These are phyloP conservation scores for Chlorella sorokiniana DNA, from an alignment of 139 green algal genomes.

Conservation along the genomic window DNA sequence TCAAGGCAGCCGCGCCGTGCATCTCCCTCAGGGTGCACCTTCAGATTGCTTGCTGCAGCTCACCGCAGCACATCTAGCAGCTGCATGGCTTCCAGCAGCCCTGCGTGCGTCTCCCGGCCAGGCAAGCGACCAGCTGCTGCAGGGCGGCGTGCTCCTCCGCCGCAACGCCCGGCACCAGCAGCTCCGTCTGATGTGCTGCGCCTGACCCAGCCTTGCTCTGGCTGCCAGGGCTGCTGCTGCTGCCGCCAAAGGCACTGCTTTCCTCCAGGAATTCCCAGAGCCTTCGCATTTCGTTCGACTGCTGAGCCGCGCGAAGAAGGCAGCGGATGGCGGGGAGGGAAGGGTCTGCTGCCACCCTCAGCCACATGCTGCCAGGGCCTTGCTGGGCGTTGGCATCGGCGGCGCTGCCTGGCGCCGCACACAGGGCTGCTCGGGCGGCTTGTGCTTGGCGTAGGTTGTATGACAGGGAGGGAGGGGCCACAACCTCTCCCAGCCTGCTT, in stretches of 20 bases:
- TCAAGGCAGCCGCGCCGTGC: no score
- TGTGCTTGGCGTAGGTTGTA: constrained; percentile 17
- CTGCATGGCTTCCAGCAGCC: background rate
- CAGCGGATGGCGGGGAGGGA: background rate
- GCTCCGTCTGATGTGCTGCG: background rate
- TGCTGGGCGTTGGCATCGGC: background rate
- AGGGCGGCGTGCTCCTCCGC: background rate
- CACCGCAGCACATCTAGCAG: constrained; percentile 16
- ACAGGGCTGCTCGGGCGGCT: background rate
- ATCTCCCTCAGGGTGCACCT: background rate
- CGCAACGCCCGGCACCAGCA: background rate
- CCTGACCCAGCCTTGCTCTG: no score
- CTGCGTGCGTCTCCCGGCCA: no score
- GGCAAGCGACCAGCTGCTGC: background rate
- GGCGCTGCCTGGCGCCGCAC: background rate
- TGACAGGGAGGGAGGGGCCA: background rate
- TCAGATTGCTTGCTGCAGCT: background rate
- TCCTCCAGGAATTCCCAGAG: background rate
- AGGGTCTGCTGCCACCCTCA: background rate
- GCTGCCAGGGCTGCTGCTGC: background rate
- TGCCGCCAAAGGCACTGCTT: background rate
- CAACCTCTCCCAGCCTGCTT: background rate
- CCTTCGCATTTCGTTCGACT: background rate
- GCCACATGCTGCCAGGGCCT: background rate
- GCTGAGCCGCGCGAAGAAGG: background rate